These are phyloP conservation scores for Scedosporium boydii DNA, from an alignment of 2,329 filamentous ascomycete species.

Conservation along the genomic window DNA sequence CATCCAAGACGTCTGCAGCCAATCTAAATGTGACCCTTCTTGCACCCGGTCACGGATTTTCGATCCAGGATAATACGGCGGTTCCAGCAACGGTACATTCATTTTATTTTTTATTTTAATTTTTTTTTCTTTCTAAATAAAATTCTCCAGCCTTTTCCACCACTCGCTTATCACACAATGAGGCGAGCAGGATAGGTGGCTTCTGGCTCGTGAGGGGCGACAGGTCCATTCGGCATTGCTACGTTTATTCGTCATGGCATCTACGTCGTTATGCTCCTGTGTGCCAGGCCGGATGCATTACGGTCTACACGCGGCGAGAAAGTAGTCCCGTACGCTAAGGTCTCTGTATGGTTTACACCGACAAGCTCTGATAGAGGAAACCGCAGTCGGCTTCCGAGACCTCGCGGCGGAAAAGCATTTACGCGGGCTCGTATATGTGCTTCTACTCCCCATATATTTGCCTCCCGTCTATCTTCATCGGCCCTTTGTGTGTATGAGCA, in stretches of 20 bases:
- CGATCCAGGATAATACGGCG: background rate
- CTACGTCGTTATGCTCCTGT: too few species aligned
- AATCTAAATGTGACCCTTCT: background rate
- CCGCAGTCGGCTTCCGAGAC: background rate
- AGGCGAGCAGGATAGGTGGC: background rate
- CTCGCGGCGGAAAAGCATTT: slow-evolving; percentile 4
- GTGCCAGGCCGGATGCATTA: too few species aligned
- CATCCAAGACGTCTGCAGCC: background rate
- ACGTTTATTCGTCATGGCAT: too few species aligned
- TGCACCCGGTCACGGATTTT: slow-evolving; percentile 1
- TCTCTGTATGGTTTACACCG: too few species aligned
- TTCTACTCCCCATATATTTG: background rate
- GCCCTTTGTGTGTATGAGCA: background rate
- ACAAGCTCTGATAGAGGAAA: background rate
- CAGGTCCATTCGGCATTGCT: too few species aligned
- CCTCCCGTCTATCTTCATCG: background rate
- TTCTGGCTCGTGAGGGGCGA: too few species aligned
- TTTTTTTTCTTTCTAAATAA: too few species aligned
- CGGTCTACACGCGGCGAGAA: too few species aligned
- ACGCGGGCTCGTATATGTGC: slow-evolving; percentile 1
- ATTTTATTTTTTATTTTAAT: too few species aligned
- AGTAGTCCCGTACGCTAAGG: too few species aligned
- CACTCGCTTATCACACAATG: background rate
- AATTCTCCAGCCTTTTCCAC: background rate
- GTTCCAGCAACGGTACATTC: background rate